Evolutionary conservation across 495 filamentous ascomycete species (phyloP).

Genomic region (Trichoderma orchidacearum): DNA sequence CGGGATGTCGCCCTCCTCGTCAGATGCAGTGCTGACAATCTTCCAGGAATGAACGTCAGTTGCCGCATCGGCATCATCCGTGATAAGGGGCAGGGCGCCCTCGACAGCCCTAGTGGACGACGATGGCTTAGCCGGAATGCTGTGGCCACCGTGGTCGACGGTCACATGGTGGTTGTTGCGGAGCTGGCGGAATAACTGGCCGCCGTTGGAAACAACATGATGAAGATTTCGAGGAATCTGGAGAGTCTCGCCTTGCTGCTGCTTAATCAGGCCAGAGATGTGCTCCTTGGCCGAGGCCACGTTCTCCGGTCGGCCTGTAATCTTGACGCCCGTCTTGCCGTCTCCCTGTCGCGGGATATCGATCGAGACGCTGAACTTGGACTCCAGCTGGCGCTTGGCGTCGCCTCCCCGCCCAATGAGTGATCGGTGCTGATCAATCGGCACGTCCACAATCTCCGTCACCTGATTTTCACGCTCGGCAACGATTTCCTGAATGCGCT

Average conservation of each 20-base stretch:
- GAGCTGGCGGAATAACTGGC: constrained; percentile 79
- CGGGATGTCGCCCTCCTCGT: constrained; percentile 64
- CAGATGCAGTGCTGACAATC: constrained; percentile 44
- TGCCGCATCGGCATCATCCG: constrained; percentile 53
- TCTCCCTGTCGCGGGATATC: constrained; percentile 71
- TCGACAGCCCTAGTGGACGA: constrained; percentile 32
- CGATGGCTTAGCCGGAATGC: constrained; percentile 51
- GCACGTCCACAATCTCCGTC: constrained; percentile 61
- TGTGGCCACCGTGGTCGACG: constrained; percentile 75
- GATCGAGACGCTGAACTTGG: constrained; percentile 74
- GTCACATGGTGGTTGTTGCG: constrained; percentile 72
- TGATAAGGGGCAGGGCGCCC: constrained; percentile 68
- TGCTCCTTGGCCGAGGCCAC: constrained; percentile 79
- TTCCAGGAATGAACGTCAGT: constrained; percentile 67
- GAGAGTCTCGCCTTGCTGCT: constrained; percentile 75
- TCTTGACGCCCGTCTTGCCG: constrained; percentile 64
- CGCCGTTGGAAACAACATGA: constrained; percentile 75
- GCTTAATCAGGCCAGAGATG: constrained; percentile 66
- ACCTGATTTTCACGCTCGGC: constrained; percentile 66
- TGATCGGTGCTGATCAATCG: constrained; percentile 73
- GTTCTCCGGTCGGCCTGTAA: constrained; percentile 61
- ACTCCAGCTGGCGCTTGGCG: constrained; percentile 70
- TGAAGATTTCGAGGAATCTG: constrained; percentile 69
- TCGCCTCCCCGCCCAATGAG: constrained; percentile 90
- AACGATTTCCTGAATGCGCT: constrained; percentile 66